phyloP scores from a whole-genome alignment of 139 green algal genomes.

The Zygnema cylindricum region DNA sequence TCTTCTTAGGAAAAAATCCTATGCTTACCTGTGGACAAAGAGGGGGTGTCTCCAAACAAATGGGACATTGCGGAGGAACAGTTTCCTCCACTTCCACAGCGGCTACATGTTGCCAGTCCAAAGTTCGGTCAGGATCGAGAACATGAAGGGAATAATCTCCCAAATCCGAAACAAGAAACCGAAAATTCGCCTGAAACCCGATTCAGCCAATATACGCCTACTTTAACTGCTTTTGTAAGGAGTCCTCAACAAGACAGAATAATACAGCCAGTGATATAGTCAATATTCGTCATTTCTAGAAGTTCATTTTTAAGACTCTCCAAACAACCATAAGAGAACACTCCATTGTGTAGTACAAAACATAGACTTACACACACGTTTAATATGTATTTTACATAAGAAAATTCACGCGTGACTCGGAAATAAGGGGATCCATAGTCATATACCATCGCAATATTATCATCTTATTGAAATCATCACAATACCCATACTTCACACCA shows the following conservation, averaged over 20 bases:
- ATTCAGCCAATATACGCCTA: conserved; percentile 8
- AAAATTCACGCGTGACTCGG: too few species aligned
- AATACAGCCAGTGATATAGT: not conserved
- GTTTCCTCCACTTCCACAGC: conserved; percentile 42
- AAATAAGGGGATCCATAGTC: too few species aligned
- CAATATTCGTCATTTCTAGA: not conserved
- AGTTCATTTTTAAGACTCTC: not conserved
- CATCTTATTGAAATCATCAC: too few species aligned
- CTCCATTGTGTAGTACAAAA: too few species aligned
- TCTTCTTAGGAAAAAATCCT: not conserved
- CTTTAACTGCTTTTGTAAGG: not conserved
- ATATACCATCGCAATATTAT: too few species aligned
- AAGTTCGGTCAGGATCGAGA: conserved; percentile 40
- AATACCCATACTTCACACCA: too few species aligned
- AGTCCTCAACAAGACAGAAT: not conserved
- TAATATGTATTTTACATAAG: too few species aligned
- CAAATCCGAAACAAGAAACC: conserved; percentile 59
- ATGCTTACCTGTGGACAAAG: conserved; percentile 40
- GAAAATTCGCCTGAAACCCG: conserved; percentile 48
- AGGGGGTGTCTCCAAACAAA: conserved; percentile 51
- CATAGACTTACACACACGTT: too few species aligned
- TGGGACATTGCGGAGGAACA: conserved; percentile 36
- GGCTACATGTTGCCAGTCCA: conserved; percentile 58
- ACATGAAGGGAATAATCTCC: conserved; percentile 42
- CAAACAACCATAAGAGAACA: too few species aligned